Evolutionary conservation across 1,284 basidiomycete genomes (phyloP).

Genomic region (Schizophyllum amplum): DNA sequence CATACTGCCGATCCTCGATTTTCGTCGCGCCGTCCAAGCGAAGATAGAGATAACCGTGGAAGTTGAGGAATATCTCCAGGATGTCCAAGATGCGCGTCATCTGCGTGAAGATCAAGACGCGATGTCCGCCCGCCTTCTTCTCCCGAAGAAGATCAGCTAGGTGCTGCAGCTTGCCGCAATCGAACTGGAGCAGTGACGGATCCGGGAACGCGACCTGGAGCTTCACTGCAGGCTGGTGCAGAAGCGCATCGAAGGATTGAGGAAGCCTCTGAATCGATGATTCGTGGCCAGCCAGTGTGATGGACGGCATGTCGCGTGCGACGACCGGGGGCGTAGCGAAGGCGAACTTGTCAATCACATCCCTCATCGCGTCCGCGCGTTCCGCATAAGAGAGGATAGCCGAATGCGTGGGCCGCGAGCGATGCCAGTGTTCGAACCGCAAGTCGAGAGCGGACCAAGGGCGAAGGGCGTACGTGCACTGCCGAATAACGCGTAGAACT

Average conservation of each 20-base stretch:
- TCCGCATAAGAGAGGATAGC: constrained; percentile 59
- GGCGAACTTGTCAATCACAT: constrained; percentile 66
- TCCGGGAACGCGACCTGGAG: constrained; percentile 94
- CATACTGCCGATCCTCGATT: constrained; percentile 91
- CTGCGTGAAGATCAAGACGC: constrained; percentile 93
- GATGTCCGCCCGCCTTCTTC: constrained; percentile 82
- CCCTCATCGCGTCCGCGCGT: constrained; percentile 50
- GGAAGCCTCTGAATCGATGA: constrained; percentile 21
- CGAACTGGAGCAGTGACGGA: constrained; percentile 85
- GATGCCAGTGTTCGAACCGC: constrained; percentile 33
- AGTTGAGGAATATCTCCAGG: constrained; percentile 87
- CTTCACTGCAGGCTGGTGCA: constrained; percentile 75
- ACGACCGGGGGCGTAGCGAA: constrained; percentile 81
- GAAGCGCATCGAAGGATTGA: constrained; percentile 50
- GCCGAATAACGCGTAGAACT: constrained; percentile 36
- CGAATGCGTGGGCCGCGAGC: constrained; percentile 30
- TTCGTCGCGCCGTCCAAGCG: constrained; percentile 92
- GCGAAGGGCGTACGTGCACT: constrained; percentile 38
- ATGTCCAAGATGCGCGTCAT: constrained; percentile 96
- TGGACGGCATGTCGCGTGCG: constrained; percentile 64
- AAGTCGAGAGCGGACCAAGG: constrained; percentile 45
- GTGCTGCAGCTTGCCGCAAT: constrained; percentile 93
- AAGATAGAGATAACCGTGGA: constrained; percentile 91
- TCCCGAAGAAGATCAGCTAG: constrained; percentile 75
- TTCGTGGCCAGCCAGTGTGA: constrained; percentile 44